Percentiles rank a stretch among this genome's conserved stretches.
These are phyloP conservation scores for Lizonia empirigonia DNA, from an alignment of 2,329 filamentous ascomycete species.

Conservation along the genomic window DNA sequence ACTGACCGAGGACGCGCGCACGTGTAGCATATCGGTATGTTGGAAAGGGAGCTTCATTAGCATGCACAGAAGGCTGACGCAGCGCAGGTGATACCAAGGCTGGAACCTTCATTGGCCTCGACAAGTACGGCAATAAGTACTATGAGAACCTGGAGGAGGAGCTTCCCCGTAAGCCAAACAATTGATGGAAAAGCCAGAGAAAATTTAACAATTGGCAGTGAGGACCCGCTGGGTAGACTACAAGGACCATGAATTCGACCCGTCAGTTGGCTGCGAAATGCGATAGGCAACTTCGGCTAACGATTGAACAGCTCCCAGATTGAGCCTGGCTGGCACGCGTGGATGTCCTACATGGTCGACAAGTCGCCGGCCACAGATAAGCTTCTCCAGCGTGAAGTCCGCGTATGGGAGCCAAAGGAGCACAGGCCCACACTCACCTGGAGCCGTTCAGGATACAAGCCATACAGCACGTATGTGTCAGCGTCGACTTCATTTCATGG, in stretches of 20 bases:
- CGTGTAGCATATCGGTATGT: conserved; percentile 48
- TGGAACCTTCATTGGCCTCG: conserved; percentile 80
- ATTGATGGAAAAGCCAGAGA: not conserved
- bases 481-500: too few relatives aligned
- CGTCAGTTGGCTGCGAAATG: conserved; percentile 57
- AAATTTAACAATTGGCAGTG: conserved; percentile 60
- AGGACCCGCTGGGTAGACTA: conserved; percentile 98
- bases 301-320: conserved; percentile 69
- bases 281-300: conserved; percentile 42
- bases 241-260: conserved; percentile 82
- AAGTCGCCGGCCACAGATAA: conserved; percentile 80
- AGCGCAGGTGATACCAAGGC: conserved; percentile 89
- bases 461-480: conserved; percentile 86
- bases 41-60: not conserved
- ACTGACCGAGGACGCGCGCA: conserved; percentile 33
- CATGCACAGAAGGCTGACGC: conserved; percentile 32
- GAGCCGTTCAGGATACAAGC: conserved; percentile 81
- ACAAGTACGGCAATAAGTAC: conserved; percentile 96
- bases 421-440: conserved; percentile 77
- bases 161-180: conserved; percentile 73
- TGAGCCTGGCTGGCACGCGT: conserved; percentile 97
- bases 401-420: conserved; percentile 76
- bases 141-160: conserved; percentile 92
- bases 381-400: conserved; percentile 68
- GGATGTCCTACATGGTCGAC: conserved; percentile 94